Conservation (phyloP, 805 yeast genomes). For the Candida easanensis region DNA sequence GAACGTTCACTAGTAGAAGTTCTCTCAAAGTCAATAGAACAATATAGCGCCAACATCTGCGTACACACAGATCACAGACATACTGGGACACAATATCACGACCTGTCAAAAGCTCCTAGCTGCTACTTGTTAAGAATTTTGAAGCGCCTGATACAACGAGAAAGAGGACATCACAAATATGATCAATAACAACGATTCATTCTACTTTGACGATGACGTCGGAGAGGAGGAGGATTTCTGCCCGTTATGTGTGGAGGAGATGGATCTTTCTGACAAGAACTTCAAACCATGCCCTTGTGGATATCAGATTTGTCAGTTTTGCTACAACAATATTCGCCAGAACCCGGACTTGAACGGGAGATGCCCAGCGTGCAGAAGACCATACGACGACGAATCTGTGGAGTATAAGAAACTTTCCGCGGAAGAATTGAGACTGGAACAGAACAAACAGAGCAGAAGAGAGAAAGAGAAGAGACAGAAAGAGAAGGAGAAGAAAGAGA, state of each 20-base stretch:
- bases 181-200: conserved; percentile 44
- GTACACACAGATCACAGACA: no score
- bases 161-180: conserved; percentile 14
- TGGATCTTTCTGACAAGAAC: conserved; percentile 94
- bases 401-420: conserved; percentile 80
- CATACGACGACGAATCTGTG: conserved; percentile 89
- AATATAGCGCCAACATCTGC: no score
- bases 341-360: conserved; percentile 94
- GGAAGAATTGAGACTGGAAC: conserved; percentile 82
- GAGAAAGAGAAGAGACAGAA: conserved; percentile 80
- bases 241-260: conserved; percentile 96
- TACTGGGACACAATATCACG: no score
- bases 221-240: conserved; percentile 77
- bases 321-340: conserved; percentile 93
- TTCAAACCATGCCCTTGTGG: conserved; percentile 99
- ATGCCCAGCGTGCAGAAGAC: conserved; percentile 96
- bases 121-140: no score
- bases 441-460: conserved; percentile 72
- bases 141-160: no score
- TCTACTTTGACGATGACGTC: conserved; percentile 64
- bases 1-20: no score
- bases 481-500: conserved; percentile 90
- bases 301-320: conserved; percentile 96
- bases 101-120: no score
- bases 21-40: no score